phyloP scores from a whole-genome alignment of 805 yeast species.

The Saturnispora sanitii region DNA sequence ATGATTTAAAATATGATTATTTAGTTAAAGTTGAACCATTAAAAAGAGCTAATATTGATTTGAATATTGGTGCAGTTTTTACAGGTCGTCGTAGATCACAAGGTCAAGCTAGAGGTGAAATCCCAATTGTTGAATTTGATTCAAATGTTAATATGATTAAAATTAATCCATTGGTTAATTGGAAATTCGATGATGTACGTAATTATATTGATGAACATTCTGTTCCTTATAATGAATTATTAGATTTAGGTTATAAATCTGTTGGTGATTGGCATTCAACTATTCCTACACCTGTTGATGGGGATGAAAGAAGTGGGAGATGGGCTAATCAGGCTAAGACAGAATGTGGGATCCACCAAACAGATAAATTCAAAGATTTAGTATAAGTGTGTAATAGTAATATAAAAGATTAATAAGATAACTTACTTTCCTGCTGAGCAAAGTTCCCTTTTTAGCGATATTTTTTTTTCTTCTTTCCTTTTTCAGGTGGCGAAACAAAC shows the following conservation, averaged over 20 bases:
- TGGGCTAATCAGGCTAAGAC: slow-evolving; percentile 92
- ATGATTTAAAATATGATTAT: slow-evolving; percentile 75
- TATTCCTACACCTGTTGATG: slow-evolving; percentile 79
- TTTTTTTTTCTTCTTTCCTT: no score
- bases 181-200: slow-evolving; percentile 70
- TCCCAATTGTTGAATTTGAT: slow-evolving; percentile 73
- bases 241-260: slow-evolving; percentile 82
- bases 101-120: slow-evolving; percentile 68
- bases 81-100: slow-evolving; percentile 89
- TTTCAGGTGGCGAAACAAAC: no score
- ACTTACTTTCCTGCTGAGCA: no score
- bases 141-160: slow-evolving; percentile 60
- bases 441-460: neutral
- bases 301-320: slow-evolving; percentile 93
- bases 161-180: slow-evolving; percentile 79
- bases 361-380: slow-evolving; percentile 61
- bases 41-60: slow-evolving; percentile 67
- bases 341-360: slow-evolving; percentile 91
- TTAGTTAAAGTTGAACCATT: slow-evolving; percentile 90
- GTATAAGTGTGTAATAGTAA: no score
- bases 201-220: slow-evolving; percentile 54
- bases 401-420: no score
- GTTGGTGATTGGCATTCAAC: slow-evolving; percentile 96
- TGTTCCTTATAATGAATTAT: slow-evolving; percentile 78
- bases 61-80: slow-evolving; percentile 72